phyloP scores from a whole-genome alignment of 306 rosid genomes.

The Casuarina cunninghamiana region DNA sequence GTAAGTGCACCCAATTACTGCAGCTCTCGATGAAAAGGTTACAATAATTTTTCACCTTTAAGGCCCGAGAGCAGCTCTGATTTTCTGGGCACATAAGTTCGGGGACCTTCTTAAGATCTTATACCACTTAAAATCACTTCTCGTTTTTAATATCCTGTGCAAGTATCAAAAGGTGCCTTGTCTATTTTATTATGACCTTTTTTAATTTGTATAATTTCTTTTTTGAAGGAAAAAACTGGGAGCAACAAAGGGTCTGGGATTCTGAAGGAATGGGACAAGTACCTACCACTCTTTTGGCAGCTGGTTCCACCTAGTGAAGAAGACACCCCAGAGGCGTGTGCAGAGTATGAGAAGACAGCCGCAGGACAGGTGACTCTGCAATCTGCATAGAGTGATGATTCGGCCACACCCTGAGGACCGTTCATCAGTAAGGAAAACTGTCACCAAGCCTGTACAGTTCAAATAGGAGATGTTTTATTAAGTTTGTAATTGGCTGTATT shows the following conservation, averaged over 20 bases:
- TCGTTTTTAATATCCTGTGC: neutral
- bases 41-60: neutral
- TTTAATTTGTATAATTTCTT: slow-evolving; percentile 12
- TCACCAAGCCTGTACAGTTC: slow-evolving; percentile 34
- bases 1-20: slow-evolving; percentile 55
- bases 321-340: slow-evolving; percentile 92
- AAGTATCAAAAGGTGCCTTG: neutral
- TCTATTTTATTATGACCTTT: slow-evolving; percentile 3
- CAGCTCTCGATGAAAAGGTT: neutral
- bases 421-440: neutral
- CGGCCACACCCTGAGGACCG: slow-evolving; percentile 5
- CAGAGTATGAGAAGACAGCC: slow-evolving; percentile 58
- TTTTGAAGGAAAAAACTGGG: slow-evolving; percentile 86
- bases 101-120: neutral
- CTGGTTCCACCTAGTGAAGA: slow-evolving; percentile 99
- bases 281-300: slow-evolving; percentile 90
- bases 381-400: slow-evolving; percentile 58
- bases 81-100: neutral
- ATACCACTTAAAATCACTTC: neutral
- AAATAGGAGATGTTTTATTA: slow-evolving; percentile 20
- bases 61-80: no score
- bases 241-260: slow-evolving; percentile 78
- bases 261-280: slow-evolving; percentile 82
- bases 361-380: slow-evolving; percentile 69
- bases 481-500: slow-evolving; percentile 19